These are phyloP conservation scores for Cnidoscolus chayamansa DNA, from an alignment of 441 rosid genomes.

Conservation along the genomic window DNA sequence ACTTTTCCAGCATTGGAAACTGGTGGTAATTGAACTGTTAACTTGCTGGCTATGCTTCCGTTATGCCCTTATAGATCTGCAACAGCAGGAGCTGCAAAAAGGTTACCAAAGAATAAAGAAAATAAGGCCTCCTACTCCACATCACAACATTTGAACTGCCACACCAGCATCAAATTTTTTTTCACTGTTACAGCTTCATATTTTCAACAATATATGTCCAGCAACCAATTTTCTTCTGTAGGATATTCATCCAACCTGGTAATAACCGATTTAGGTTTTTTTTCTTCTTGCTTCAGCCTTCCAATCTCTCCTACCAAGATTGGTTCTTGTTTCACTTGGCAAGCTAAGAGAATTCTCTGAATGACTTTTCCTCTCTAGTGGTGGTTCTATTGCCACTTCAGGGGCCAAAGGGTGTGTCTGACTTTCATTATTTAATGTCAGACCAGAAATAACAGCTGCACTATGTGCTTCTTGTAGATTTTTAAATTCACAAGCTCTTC, in stretches of 20 bases:
- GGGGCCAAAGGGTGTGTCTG: conserved; percentile 20
- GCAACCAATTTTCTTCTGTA: background rate
- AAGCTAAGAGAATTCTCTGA: conserved; percentile 24
- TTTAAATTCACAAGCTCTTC: conserved; percentile 41
- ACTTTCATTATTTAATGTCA: conserved; percentile 13
- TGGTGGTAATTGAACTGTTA: conserved; percentile 2
- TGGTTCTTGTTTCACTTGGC: conserved; percentile 28
- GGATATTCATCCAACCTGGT: conserved; percentile 13
- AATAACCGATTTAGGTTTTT: conserved; percentile 30
- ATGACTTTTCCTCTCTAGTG: conserved; percentile 17
- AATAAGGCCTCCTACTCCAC: conserved; percentile 3
- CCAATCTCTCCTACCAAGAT: conserved; percentile 58
- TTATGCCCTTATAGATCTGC: conserved; percentile 5
- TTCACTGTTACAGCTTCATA: background rate
- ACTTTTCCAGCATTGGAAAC: background rate
- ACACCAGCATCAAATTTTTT: background rate
- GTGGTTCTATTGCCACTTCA: conserved; percentile 20
- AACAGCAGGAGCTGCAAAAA: conserved; percentile 12
- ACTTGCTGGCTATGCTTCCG: background rate
- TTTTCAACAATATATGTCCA: conserved; percentile 7
- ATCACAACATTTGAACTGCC: conserved; percentile 11
- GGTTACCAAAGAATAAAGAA: conserved; percentile 3
- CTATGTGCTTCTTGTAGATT: conserved; percentile 26
- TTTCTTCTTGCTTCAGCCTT: conserved; percentile 73
- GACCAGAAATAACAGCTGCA: conserved; percentile 23